phyloP scores from a whole-genome alignment of 441 rosid genomes.

The Populus trichocarpa region DNA sequence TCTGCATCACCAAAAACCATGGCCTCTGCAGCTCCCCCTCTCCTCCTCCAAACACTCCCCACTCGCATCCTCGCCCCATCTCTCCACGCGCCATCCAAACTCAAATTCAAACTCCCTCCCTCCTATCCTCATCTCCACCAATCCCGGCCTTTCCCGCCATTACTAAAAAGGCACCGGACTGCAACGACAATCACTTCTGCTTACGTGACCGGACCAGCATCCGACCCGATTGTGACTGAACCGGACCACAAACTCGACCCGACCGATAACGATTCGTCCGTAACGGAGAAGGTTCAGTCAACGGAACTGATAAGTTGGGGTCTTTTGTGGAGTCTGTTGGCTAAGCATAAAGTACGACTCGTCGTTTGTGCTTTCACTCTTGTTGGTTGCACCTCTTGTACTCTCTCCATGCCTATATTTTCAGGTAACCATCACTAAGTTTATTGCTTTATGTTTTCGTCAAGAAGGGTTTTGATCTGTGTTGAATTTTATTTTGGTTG shows the following conservation, averaged over 20 bases:
- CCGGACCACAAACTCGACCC: conserved; percentile 43
- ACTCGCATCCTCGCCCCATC: conserved; percentile 25
- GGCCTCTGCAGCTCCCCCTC: conserved; percentile 41
- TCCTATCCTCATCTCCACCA: conserved; percentile 14
- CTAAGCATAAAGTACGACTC: conserved; percentile 56
- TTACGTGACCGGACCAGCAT: conserved; percentile 72
- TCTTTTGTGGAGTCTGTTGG: conserved; percentile 54
- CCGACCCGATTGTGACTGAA: conserved; percentile 57
- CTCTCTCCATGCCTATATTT: conserved; percentile 84
- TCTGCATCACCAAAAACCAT: conserved; percentile 13
- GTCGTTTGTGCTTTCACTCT: conserved; percentile 45
- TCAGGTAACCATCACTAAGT: conserved; percentile 45
- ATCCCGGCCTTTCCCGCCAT: conserved; percentile 31
- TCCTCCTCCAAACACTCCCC: conserved; percentile 34
- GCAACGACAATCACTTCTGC: conserved; percentile 37
- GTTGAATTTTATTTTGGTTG: conserved; percentile 11
- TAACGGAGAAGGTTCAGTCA: conserved; percentile 24
- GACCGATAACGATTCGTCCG: conserved; percentile 17
- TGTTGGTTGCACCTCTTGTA: conserved; percentile 63
- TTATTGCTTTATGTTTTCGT: not conserved
- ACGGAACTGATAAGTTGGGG: conserved; percentile 57
- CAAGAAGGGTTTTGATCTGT: not conserved
- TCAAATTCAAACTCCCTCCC: conserved; percentile 5
- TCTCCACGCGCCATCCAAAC: conserved; percentile 17
- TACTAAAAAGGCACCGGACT: conserved; percentile 10